Evolutionary conservation across 164 flowering plant genomes (phyloP).

Genomic region (Euptelea pleiosperma): DNA sequence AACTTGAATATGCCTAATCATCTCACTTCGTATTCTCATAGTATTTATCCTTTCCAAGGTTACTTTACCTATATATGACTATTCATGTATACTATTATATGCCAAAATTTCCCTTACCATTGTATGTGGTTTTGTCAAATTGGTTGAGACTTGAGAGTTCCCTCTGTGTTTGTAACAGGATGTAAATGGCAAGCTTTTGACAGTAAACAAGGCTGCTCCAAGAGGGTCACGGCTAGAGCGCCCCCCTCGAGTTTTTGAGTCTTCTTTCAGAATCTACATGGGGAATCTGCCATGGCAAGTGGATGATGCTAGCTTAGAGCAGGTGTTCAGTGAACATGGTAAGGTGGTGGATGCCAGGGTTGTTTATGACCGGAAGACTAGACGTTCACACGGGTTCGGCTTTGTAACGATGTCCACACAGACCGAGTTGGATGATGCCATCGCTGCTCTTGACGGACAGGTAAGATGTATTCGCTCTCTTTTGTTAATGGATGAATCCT

Average conservation of each 20-base stretch:
- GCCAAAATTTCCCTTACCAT: too few species aligned
- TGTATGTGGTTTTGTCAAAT: not conserved
- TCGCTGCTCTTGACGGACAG: conserved; percentile 86
- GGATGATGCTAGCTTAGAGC: conserved; percentile 60
- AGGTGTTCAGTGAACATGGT: conserved; percentile 77
- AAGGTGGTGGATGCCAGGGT: conserved; percentile 69
- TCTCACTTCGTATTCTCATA: too few species aligned
- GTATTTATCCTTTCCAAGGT: too few species aligned
- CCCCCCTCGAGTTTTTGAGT: conserved; percentile 40
- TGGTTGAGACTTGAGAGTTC: conserved; percentile 10
- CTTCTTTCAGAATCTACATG: conserved; percentile 58
- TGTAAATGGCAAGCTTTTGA: conserved; percentile 60
- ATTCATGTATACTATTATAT: too few species aligned
- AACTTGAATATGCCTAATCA: too few species aligned
- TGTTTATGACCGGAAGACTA: conserved; percentile 63
- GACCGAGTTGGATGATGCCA: conserved; percentile 68
- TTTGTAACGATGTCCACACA: conserved; percentile 71
- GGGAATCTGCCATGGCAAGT: conserved; percentile 87
- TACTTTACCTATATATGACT: too few species aligned
- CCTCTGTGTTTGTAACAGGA: conserved; percentile 43
- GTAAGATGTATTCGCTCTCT: conserved; percentile 28
- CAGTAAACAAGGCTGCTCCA: conserved; percentile 82
- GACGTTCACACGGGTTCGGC: conserved; percentile 89
- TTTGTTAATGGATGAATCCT: not conserved
- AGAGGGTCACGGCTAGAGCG: conserved; percentile 62